Evolutionary conservation across 257 asterid genomes (phyloP), one percentile per base, ranked within the genome.

Genomic region (Craterostigma plantagineum): DNA sequence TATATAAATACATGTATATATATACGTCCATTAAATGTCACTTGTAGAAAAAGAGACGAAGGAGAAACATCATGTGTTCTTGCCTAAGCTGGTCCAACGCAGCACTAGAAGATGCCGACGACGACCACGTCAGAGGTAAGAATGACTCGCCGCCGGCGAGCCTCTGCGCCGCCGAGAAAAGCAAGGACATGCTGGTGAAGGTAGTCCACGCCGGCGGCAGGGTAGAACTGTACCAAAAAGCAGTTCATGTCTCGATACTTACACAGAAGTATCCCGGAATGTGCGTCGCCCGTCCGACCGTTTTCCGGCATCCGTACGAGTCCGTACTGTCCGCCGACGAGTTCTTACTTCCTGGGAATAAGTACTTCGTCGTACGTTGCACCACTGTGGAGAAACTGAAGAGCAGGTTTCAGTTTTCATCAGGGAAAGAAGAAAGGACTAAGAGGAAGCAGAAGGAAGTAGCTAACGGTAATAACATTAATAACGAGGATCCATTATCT

Each of bases 131-230:
- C 30, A 23, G 6, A 23, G 30, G 4, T 2, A 23, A 23, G 30
- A 23, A 23, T 2, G 30, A 2, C 30, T 23, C 30, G 2, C 30
- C n/a, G n/a, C n/a, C 30, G 6, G 6, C 30, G 30, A 23, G 30
- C 30, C 30, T 6, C 4, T 2, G 30, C 30, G 4, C 30, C 30
- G 30, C 2, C 4, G 6, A 23, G 6, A 2, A 23, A 23, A 23
- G 30, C 30, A 71, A 63, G 59, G 73, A 70, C 37, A 45, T 53
- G 16, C 58, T 70, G 16, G 69, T 63, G 35, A 57, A 60, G 52
- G 53, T 74, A 63, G 74, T 80, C 53, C 90, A 70, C 50, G 70
- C 78, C 3, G 85, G 93, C 7, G 87, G 95, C 18, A 56, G 57
- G 14, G 57, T 68, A 39, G 95, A 83, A 54, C 51, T 69, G 58